A percentile compares a stretch with the other conserved stretches of the same genome.
Evolutionary conservation across 257 asterid genomes (phyloP).

Genomic region (Leptodermis oblonga): DNA sequence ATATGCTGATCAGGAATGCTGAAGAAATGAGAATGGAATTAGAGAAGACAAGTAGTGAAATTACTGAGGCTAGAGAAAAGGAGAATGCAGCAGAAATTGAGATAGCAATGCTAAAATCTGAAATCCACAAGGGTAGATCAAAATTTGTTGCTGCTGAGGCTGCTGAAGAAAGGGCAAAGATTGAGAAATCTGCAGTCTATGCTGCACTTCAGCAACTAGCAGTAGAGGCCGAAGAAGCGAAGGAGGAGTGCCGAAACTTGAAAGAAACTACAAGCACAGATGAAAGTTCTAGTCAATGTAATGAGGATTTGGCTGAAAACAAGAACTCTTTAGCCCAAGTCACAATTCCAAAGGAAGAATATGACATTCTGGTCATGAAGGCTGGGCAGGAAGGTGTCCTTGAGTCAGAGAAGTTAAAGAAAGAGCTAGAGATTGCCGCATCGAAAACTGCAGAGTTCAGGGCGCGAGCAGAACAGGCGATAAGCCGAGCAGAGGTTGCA

Average conservation of each 20-base stretch:
- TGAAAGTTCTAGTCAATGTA: neutral
- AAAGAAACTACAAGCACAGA: conserved; percentile 18
- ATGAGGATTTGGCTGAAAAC: neutral
- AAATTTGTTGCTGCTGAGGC: conserved; percentile 45
- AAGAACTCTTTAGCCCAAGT: neutral
- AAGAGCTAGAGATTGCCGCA: conserved; percentile 41
- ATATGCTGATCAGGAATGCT: neutral
- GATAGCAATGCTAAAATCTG: conserved; percentile 44
- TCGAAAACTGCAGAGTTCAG: conserved; percentile 47
- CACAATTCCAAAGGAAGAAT: conserved; percentile 20
- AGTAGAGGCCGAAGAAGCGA: conserved; percentile 41
- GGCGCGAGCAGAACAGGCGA: conserved; percentile 74
- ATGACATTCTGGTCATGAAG: conserved; percentile 7
- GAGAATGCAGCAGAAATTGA: conserved; percentile 43
- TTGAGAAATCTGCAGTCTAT: conserved; percentile 39
- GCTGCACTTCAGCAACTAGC: conserved; percentile 52
- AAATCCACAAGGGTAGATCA: conserved; percentile 46
- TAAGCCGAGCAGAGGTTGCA: conserved; percentile 73
- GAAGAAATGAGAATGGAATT: conserved; percentile 27
- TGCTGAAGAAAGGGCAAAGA: conserved; percentile 38
- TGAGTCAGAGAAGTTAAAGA: conserved; percentile 30
- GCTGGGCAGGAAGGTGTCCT: conserved; percentile 13
- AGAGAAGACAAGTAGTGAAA: conserved; percentile 24
- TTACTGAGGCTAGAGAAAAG: conserved; percentile 24
- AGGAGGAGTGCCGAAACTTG: conserved; percentile 31